phyloP scores from a whole-genome alignment of 176 grass and related monocot genomes.

The Dactylis glomerata region DNA sequence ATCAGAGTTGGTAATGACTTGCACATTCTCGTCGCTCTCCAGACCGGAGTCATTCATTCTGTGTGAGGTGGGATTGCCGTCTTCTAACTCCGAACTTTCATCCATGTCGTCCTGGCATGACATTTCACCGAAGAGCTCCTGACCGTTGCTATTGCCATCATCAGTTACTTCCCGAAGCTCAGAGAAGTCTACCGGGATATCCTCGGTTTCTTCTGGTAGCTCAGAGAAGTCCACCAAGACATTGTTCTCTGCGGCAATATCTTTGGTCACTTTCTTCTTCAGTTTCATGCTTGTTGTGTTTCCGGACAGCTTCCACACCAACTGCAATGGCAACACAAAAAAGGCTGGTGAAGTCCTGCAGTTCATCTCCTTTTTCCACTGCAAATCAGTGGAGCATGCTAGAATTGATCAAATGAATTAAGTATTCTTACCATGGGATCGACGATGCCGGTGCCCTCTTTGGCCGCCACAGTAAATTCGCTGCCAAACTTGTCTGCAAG shows the following conservation, averaged over 20 bases:
- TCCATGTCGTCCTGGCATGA: neutral
- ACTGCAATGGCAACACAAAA: conserved; percentile 23
- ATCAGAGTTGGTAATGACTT: neutral
- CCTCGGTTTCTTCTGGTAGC: conserved; percentile 9
- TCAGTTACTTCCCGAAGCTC: conserved; percentile 2
- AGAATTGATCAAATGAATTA: neutral
- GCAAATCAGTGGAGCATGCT: neutral
- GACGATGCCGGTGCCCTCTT: conserved; percentile 21
- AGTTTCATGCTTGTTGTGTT: conserved; percentile 22
- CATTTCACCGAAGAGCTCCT: neutral
- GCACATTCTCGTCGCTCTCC: neutral
- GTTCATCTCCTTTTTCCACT: neutral
- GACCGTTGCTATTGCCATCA: neutral
- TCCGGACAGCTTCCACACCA: conserved; percentile 42
- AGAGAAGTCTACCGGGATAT: conserved; percentile 6
- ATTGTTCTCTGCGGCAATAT: conserved; percentile 33
- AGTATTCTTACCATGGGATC: conserved; percentile 24
- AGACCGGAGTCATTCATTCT: neutral
- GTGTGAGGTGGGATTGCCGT: neutral
- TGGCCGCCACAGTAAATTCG: neutral
- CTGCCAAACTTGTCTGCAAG: conserved; percentile 44
- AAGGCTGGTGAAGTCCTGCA: neutral
- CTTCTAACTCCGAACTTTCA: conserved; percentile 21
- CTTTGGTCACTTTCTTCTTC: conserved; percentile 42
- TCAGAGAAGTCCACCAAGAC: conserved; percentile 10